Conservation (phyloP, 441 rosid species). For the Eruca vesicaria region DNA sequence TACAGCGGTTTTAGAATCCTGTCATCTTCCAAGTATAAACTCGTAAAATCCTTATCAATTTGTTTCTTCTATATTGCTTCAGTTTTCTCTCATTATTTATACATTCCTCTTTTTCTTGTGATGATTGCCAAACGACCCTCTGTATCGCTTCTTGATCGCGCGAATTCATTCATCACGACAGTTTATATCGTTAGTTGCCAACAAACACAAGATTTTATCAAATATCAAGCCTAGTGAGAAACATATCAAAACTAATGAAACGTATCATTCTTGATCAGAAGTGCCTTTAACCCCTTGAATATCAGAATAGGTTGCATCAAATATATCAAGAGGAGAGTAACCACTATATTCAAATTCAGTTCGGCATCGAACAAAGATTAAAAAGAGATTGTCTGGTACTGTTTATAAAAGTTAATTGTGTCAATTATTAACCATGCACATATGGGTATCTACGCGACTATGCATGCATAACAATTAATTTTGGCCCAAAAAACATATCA, state of each 20-base stretch:
- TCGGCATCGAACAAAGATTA: not conserved
- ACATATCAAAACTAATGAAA: not conserved
- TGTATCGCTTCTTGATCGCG: not conserved
- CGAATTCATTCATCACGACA: not conserved
- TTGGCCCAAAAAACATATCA: not conserved
- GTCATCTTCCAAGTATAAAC: not conserved
- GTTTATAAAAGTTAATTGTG: not conserved
- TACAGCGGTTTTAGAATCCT: not conserved
- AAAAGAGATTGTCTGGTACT: not conserved
- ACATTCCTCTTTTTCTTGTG: not conserved
- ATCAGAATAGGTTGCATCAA: no score
- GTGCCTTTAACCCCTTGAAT: not conserved
- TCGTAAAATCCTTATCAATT: not conserved
- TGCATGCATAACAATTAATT: no score
- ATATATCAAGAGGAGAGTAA: no score
- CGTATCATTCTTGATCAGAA: not conserved
- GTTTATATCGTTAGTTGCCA: not conserved
- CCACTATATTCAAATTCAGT: not conserved
- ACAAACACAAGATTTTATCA: not conserved
- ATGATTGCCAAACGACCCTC: not conserved
- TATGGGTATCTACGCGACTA: no score
- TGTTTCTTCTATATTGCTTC: not conserved
- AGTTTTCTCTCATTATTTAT: not conserved
- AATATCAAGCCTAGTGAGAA: not conserved
- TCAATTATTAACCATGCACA: not conserved